A percentile compares a stretch with the other conserved stretches of the same genome.
Evolutionary conservation across 139 green algal species (phyloP).

Genomic region (Zygnema cylindricum): DNA sequence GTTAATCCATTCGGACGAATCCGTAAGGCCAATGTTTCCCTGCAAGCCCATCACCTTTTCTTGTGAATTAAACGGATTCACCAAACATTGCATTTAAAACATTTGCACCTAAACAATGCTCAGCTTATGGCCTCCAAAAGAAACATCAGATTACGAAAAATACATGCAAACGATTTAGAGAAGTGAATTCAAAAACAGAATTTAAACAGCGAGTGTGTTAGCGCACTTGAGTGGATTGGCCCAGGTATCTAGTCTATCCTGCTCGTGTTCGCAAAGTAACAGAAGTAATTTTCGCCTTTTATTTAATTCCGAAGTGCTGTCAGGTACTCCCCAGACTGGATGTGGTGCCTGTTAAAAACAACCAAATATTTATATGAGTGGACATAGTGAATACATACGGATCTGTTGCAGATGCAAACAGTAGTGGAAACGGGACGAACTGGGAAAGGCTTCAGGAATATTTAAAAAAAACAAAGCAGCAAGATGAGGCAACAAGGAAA

Average conservation of each 20-base stretch:
- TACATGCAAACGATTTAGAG: too few species aligned
- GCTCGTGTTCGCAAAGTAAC: slow-evolving; percentile 44
- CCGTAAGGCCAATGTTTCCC: not conserved
- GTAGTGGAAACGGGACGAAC: too few species aligned
- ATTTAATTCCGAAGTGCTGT: not conserved
- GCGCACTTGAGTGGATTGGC: slow-evolving; percentile 51
- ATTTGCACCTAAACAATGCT: not conserved
- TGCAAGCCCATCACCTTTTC: not conserved
- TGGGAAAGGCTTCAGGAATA: too few species aligned
- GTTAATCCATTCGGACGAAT: slow-evolving; percentile 1
- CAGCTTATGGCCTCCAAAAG: not conserved
- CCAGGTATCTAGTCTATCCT: slow-evolving; percentile 55
- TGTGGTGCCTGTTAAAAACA: slow-evolving; percentile 2
- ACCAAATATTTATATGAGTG: too few species aligned
- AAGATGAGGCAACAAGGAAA: too few species aligned
- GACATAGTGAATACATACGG: too few species aligned
- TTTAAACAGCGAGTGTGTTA: too few species aligned
- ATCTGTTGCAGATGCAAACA: too few species aligned
- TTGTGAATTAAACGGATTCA: not conserved
- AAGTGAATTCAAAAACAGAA: too few species aligned
- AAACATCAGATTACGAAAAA: not conserved
- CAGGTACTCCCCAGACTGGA: slow-evolving; percentile 34
- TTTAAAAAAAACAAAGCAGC: too few species aligned
- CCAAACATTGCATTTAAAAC: not conserved
- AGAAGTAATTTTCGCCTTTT: slow-evolving; percentile 30